phyloP scores from a whole-genome alignment of 371 early-diverging fungal genomes.

The Quaeritorhiza haematococci region DNA sequence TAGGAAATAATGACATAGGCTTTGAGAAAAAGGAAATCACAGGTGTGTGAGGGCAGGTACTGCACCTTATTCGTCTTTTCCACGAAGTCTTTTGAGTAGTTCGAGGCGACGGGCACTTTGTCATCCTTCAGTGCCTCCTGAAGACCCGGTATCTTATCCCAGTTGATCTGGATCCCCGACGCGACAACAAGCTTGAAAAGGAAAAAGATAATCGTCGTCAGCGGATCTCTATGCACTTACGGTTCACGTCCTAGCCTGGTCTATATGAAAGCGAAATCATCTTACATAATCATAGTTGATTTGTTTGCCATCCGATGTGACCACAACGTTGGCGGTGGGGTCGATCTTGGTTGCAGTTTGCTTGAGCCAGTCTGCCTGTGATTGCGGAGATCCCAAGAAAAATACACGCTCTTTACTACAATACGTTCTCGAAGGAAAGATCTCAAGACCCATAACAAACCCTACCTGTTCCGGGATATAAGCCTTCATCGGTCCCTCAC shows the following conservation, averaged over 20 bases:
- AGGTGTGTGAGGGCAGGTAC: not conserved
- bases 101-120: slow-evolving; percentile 70
- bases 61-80: slow-evolving; percentile 54
- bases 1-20: not conserved
- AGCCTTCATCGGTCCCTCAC: slow-evolving; percentile 59
- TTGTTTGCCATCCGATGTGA: slow-evolving; percentile 59
- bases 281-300: slow-evolving; percentile 76
- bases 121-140: slow-evolving; percentile 70
- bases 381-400: too few relatives aligned
- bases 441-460: not conserved
- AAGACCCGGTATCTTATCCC: slow-evolving; percentile 74
- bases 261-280: too few relatives aligned
- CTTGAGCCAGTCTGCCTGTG: slow-evolving; percentile 74
- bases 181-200: slow-evolving; percentile 82
- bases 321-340: slow-evolving; percentile 65
- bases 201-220: too few relatives aligned
- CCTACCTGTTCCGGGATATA: slow-evolving; percentile 52
- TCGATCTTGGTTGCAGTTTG: slow-evolving; percentile 62
- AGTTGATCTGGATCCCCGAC: slow-evolving; percentile 76
- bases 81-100: slow-evolving; percentile 73
- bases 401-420: slow-evolving; percentile 6
- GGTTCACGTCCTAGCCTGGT: too few relatives aligned
- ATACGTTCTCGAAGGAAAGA: not conserved
- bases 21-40: not conserved
- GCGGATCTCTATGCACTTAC: too few relatives aligned